Percentiles rank a stretch among this genome's conserved stretches.
These are phyloP conservation scores for Dendrocalamus latiflorus DNA, from an alignment of 202 grass and related monocot genomes.

Conservation along the genomic window DNA sequence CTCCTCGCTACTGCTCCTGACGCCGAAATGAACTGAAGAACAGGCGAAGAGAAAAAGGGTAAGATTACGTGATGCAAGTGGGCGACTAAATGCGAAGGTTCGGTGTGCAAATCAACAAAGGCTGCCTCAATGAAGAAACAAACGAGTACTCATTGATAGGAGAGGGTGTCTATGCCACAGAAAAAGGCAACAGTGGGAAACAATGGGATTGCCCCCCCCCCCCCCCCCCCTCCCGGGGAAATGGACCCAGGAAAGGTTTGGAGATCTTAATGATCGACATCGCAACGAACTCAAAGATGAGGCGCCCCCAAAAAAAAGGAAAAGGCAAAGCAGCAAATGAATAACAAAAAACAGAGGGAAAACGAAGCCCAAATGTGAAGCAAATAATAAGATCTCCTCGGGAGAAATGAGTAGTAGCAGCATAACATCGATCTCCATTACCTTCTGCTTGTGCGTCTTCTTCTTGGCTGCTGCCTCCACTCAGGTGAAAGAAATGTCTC, in stretches of 20 bases:
- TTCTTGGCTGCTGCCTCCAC: neutral
- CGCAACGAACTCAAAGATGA: conserved; percentile 17
- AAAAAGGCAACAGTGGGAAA: conserved; percentile 48
- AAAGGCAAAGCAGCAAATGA: neutral
- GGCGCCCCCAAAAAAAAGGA: neutral
- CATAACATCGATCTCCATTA: conserved; percentile 7
- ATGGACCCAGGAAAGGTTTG: conserved; percentile 28
- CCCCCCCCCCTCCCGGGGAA: neutral
- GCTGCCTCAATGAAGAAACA: neutral
- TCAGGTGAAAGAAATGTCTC: neutral
- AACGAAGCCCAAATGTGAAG: neutral
- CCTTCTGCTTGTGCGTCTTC: neutral
- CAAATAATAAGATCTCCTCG: neutral
- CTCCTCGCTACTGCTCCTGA: conserved; percentile 12
- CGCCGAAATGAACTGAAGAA: neutral
- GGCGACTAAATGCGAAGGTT: neutral
- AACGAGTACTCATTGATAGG: conserved; percentile 22
- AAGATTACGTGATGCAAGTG: neutral
- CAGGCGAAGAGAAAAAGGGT: neutral
- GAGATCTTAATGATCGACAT: conserved; percentile 45
- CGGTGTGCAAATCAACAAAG: conserved; percentile 9
- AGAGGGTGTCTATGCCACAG: conserved; percentile 29
- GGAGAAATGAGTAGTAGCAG: neutral
- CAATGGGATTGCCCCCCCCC: conserved; percentile 34
- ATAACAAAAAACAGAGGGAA: neutral